These are phyloP conservation scores for Neoboletus magnificus DNA, from an alignment of 768 basidiomycete genomes.

Conservation along the genomic window DNA sequence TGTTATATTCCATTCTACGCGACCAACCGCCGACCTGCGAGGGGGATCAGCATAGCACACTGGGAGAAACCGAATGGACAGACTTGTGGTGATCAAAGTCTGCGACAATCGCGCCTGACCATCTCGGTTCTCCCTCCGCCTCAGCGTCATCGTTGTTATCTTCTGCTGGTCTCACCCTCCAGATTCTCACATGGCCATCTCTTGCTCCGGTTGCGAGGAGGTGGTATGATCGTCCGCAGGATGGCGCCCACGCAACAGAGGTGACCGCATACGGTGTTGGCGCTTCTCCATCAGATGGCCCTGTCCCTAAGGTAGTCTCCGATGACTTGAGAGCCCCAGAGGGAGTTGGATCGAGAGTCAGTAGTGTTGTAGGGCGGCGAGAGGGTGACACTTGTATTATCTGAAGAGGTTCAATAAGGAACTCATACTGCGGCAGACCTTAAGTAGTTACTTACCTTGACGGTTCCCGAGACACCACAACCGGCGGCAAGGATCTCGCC, in stretches of 20 bases:
- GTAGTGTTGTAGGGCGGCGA: slow-evolving; percentile 61
- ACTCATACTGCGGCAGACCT: background rate
- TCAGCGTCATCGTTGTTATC: slow-evolving; percentile 42
- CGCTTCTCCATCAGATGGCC: slow-evolving; percentile 31
- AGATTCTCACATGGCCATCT: slow-evolving; percentile 87
- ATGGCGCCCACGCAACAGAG: slow-evolving; percentile 89
- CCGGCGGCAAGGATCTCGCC: slow-evolving; percentile 83
- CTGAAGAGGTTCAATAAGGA: slow-evolving; percentile 34
- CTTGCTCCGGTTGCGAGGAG: slow-evolving; percentile 87
- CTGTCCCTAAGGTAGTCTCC: slow-evolving; percentile 23
- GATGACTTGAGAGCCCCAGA: slow-evolving; percentile 11
- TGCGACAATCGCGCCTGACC: slow-evolving; percentile 74
- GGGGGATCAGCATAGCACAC: slow-evolving; percentile 2
- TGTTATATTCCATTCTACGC: slow-evolving; percentile 94
- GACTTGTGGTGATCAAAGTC: slow-evolving; percentile 88
- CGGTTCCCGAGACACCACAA: slow-evolving; percentile 63
- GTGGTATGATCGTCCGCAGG: slow-evolving; percentile 91
- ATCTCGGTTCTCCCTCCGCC: slow-evolving; percentile 44
- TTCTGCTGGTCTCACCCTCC: slow-evolving; percentile 69
- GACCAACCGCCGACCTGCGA: slow-evolving; percentile 65
- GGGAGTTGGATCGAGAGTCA: slow-evolving; percentile 51
- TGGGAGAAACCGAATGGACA: background rate
- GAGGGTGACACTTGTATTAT: slow-evolving; percentile 72
- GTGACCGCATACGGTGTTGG: slow-evolving; percentile 64
- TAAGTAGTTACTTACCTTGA: slow-evolving; percentile 56